phyloP scores from a whole-genome alignment of 768 basidiomycete genomes.

The Naganishia antarctica region DNA sequence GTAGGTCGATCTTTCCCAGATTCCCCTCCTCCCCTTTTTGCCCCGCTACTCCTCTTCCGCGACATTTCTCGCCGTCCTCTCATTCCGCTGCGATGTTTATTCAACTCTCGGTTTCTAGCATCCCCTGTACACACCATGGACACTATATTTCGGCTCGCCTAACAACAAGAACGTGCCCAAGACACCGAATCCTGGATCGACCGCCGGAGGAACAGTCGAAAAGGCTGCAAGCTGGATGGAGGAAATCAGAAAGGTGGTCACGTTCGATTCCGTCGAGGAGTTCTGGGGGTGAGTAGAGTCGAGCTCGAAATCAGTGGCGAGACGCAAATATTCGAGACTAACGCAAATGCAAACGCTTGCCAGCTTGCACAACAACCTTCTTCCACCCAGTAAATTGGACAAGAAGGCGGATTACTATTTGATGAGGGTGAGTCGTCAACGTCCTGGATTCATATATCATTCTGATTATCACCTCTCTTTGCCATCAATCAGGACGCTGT shows the following conservation, averaged over 20 bases:
- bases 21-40: neutral
- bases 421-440: slow-evolving; percentile 70
- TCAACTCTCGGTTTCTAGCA: slow-evolving; percentile 57
- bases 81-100: too few relatives aligned
- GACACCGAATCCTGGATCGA: slow-evolving; percentile 57
- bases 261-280: slow-evolving; percentile 94
- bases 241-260: slow-evolving; percentile 92
- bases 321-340: too few relatives aligned
- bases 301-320: too few relatives aligned
- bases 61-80: too few relatives aligned
- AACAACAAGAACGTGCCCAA: slow-evolving; percentile 71
- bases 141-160: slow-evolving; percentile 96
- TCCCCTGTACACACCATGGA: slow-evolving; percentile 90
- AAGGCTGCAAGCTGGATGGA: slow-evolving; percentile 84
- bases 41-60: too few relatives aligned
- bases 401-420: slow-evolving; percentile 99
- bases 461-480: neutral
- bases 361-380: slow-evolving; percentile 93
- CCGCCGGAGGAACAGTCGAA: slow-evolving; percentile 53
- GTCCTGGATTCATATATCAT: neutral
- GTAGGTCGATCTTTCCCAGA: slow-evolving; percentile 51
- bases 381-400: slow-evolving; percentile 85
- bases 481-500: slow-evolving; percentile 67
- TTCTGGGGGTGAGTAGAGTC: slow-evolving; percentile 81
- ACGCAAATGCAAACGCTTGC: too few relatives aligned